These are phyloP conservation scores for Trebouxia sp. DNA, from an alignment of 139 green algal species.

Conservation along the genomic window DNA sequence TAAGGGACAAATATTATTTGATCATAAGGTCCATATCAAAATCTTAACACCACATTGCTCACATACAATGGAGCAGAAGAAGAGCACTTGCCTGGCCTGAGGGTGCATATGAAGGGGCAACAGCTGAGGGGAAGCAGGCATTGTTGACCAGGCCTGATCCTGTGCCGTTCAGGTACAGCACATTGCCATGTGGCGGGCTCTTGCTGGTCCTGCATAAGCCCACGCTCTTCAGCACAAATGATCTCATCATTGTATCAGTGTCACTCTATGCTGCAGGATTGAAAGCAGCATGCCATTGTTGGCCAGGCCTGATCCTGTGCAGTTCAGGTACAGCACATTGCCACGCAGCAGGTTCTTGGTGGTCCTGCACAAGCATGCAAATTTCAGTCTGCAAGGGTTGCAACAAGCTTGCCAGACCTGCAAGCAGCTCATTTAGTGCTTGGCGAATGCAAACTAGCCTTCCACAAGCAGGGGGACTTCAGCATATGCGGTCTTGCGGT, in stretches of 20 bases:
- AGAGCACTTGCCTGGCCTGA: constrained; percentile 63
- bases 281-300: background rate
- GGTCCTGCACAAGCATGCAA: background rate
- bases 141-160: constrained; percentile 89
- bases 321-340: constrained; percentile 93
- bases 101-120: constrained; percentile 86
- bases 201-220: constrained; percentile 32
- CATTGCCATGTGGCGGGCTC: constrained; percentile 55
- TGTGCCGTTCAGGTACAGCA: constrained; percentile 94
- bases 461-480: too few relatives aligned
- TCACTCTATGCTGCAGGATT: too few relatives aligned
- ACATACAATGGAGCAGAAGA: too few relatives aligned
- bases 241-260: too few relatives aligned
- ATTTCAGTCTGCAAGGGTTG: too few relatives aligned
- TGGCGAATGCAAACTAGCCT: too few relatives aligned
- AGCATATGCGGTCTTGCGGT: too few relatives aligned
- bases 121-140: constrained; percentile 90
- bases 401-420: background rate
- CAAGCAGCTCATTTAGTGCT: too few relatives aligned
- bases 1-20: too few relatives aligned
- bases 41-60: too few relatives aligned
- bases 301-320: constrained; percentile 45
- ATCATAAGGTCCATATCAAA: too few relatives aligned
- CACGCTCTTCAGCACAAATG: background rate
- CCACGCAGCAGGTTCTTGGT: constrained; percentile 48